Base-by-base conservation (phyloP, 2,329 filamentous ascomycete genomes). In the Catunica adiposa region DNA sequence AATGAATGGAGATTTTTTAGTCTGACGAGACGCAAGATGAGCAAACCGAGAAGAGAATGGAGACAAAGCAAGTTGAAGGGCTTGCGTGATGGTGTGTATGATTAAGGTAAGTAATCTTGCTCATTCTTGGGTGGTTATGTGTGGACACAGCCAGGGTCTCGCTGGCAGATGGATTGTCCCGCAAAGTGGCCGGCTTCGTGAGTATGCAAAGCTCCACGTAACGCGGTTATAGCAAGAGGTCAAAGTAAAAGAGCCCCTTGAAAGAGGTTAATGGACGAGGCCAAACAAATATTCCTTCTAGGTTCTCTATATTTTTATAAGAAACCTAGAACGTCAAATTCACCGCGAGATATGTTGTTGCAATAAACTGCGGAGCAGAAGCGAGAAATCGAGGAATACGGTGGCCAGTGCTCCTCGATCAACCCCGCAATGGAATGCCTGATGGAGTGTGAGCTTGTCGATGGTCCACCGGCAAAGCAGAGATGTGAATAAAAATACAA, bases 381-480 rank as follows among this genome's bases (percentile, higher is more conserved):
- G 5, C 34, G 15, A 29, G 51, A 34, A 38, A 31, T 31, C 31
- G 29, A 53, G 31, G 48, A 6, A 37, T 29, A 31, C 48, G 7
- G 23, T 51, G 48, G 26, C 25, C 26, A 25, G 20, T 51, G 48
- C 48, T 51, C 26, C 26, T 25, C 11, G 29, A 34, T 15, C 25
- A 52, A 52, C 50, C 50, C 50, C 50, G 50, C 52, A 54, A 54
- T 22, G 9, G n/a, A 11, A 22, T 37, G 51, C 11, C 29, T 34
- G 29, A 11, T 34, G 5, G 29, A 34, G 29, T 34, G 29, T 34
- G 29, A 34, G 5, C 29, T 34, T 11, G 29, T 34, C 29, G 11
- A 34, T 34, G 11, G 29, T 46, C 20, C n/a, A 42, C 11, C 14
- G 34, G 22, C 22, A 56, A 23, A 42, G 20, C 37, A 9, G 31